A percentile compares a stretch with the other conserved stretches of the same genome.
Evolutionary conservation across 768 basidiomycete genomes (phyloP).

Genomic region (Boletus coccyginus): DNA sequence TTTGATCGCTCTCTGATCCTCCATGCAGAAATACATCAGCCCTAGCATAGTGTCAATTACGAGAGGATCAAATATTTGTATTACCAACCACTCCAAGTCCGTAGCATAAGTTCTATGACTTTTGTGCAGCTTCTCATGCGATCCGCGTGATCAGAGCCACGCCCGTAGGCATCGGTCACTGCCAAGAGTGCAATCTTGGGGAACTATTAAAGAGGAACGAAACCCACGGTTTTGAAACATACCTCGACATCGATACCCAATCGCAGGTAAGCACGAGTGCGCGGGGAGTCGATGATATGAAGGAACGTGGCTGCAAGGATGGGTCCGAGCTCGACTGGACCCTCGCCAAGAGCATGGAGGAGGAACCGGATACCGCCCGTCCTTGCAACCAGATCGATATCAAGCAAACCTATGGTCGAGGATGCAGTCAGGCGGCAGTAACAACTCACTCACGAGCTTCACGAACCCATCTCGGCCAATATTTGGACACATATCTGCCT

Average conservation of each 20-base stretch:
- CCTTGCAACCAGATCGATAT: constrained; percentile 75
- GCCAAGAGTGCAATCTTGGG: constrained; percentile 78
- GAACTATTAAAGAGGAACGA: neutral
- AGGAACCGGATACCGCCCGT: constrained; percentile 86
- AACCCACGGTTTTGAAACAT: constrained; percentile 11
- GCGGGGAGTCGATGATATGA: constrained; percentile 81
- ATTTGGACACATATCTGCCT: constrained; percentile 81
- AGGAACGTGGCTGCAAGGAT: constrained; percentile 79
- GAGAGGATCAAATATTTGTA: neutral
- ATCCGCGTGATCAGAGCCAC: constrained; percentile 73
- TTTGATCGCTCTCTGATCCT: constrained; percentile 81
- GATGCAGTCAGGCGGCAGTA: constrained; percentile 8
- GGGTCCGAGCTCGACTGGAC: constrained; percentile 77
- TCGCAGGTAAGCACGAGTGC: constrained; percentile 71
- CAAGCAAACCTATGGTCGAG: constrained; percentile 67
- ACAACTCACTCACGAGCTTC: constrained; percentile 3
- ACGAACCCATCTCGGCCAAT: constrained; percentile 83
- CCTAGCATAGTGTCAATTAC: constrained; percentile 45
- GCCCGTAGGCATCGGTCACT: constrained; percentile 91
- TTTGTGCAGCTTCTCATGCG: constrained; percentile 74
- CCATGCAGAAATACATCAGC: constrained; percentile 90
- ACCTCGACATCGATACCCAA: constrained; percentile 92
- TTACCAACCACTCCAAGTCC: constrained; percentile 88
- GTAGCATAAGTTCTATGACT: constrained; percentile 78
- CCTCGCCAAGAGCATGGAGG: constrained; percentile 85